phyloP scores from a whole-genome alignment of 2,329 filamentous ascomycete species.

The Xenoacremonium recifei region DNA sequence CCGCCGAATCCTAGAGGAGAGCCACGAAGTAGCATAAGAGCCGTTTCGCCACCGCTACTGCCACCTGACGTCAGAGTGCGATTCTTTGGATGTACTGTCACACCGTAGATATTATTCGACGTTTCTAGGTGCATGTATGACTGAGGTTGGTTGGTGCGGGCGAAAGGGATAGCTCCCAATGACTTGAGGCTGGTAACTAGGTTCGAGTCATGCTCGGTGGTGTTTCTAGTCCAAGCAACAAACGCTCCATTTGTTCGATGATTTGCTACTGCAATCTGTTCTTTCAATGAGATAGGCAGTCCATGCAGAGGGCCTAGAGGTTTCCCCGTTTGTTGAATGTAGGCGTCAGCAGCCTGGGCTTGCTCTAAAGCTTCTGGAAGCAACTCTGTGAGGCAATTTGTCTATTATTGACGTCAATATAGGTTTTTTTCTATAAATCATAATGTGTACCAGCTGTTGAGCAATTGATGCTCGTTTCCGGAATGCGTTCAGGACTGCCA shows the following conservation, averaged over 20 bases:
- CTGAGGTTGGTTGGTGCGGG: slow-evolving; percentile 63
- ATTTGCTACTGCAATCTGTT: slow-evolving; percentile 56
- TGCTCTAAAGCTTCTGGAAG: slow-evolving; percentile 45
- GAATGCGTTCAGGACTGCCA: slow-evolving; percentile 46
- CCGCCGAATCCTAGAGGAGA: slow-evolving; percentile 37
- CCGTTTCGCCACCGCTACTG: slow-evolving; percentile 55
- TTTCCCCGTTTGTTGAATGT: slow-evolving; percentile 34
- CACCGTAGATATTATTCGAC: slow-evolving; percentile 53
- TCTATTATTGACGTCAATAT: no score
- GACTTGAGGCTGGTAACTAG: slow-evolving; percentile 55
- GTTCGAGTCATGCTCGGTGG: slow-evolving; percentile 51
- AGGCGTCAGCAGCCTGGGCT: slow-evolving; percentile 38
- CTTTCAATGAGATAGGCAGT: slow-evolving; percentile 31
- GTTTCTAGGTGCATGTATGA: slow-evolving; percentile 53
- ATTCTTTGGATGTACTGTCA: slow-evolving; percentile 62
- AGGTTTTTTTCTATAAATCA: slow-evolving; percentile 52
- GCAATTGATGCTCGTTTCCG: slow-evolving; percentile 51
- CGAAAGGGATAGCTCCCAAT: slow-evolving; percentile 48
- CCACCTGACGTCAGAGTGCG: slow-evolving; percentile 59
- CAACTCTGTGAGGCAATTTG: no score
- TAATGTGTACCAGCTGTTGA: slow-evolving; percentile 56
- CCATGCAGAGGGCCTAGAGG: slow-evolving; percentile 21
- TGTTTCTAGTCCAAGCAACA: slow-evolving; percentile 42
- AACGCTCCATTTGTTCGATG: slow-evolving; percentile 53
- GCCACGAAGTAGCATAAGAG: slow-evolving; percentile 36